Conservation (phyloP, 1,284 basidiomycete genomes). For the Chalciporus sp. region DNA sequence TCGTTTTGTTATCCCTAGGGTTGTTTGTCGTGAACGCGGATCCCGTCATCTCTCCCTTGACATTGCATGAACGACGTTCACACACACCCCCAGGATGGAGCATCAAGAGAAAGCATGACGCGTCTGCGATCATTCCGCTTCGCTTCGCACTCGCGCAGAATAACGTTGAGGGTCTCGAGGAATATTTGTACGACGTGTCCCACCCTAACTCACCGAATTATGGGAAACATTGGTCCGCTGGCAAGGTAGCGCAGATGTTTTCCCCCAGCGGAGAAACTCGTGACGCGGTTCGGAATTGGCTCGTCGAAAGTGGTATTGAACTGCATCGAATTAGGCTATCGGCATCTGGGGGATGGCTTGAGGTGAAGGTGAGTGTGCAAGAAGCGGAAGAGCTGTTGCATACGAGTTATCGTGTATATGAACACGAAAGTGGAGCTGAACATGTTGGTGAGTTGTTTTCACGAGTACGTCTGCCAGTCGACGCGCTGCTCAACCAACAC, state of each 20-base stretch:
- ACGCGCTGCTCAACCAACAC: not conserved
- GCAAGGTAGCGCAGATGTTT: slow-evolving; percentile 42
- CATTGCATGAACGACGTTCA: slow-evolving; percentile 39
- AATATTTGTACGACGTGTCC: slow-evolving; percentile 44
- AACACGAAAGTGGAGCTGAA: slow-evolving; percentile 38
- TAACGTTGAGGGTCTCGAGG: slow-evolving; percentile 42
- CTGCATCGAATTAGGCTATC: slow-evolving; percentile 37
- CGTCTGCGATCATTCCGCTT: slow-evolving; percentile 38
- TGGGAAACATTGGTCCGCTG: slow-evolving; percentile 49
- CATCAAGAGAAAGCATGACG: slow-evolving; percentile 30
- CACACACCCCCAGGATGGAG: slow-evolving; percentile 40
- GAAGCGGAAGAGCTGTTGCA: slow-evolving; percentile 48
- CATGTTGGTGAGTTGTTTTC: slow-evolving; percentile 29
- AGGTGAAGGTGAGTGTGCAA: slow-evolving; percentile 40
- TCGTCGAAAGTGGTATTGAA: slow-evolving; percentile 40
- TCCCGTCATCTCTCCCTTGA: no score
- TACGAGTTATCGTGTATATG: slow-evolving; percentile 46
- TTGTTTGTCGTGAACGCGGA: no score
- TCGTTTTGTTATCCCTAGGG: slow-evolving; percentile 28
- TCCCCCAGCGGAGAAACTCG: slow-evolving; percentile 42
- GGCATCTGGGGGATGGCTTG: slow-evolving; percentile 43
- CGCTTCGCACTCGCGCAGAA: slow-evolving; percentile 46
- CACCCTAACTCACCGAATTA: slow-evolving; percentile 47
- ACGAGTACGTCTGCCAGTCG: not conserved
- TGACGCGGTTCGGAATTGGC: slow-evolving; percentile 42